Evolutionary conservation across 2,329 filamentous ascomycete species (phyloP).

Genomic region (Penicillium frequentans): DNA sequence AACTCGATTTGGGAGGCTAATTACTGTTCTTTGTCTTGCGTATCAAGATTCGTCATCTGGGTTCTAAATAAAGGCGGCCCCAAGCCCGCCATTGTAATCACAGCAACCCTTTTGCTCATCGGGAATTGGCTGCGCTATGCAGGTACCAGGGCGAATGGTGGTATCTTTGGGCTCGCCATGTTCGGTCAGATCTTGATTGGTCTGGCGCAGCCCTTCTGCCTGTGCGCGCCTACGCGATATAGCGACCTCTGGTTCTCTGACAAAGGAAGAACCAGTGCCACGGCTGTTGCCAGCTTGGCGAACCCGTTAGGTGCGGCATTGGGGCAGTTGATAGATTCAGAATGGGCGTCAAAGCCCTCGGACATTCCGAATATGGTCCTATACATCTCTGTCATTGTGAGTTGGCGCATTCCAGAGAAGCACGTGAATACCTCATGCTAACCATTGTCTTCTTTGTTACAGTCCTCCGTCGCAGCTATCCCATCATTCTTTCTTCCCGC

Average conservation of each 20-base stretch:
- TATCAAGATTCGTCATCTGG: slow-evolving; percentile 62
- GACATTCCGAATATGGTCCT: slow-evolving; percentile 81
- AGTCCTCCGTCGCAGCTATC: slow-evolving; percentile 65
- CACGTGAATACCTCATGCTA: background rate
- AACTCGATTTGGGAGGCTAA: background rate
- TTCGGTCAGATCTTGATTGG: slow-evolving; percentile 89
- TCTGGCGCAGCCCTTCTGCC: slow-evolving; percentile 86
- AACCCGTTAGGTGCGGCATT: slow-evolving; percentile 89
- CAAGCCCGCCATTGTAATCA: slow-evolving; percentile 71
- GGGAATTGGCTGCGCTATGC: slow-evolving; percentile 93
- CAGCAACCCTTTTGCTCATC: slow-evolving; percentile 70
- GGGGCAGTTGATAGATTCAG: slow-evolving; percentile 81
- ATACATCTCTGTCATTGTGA: slow-evolving; percentile 77
- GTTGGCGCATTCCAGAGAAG: slow-evolving; percentile 31
- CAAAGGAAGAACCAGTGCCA: slow-evolving; percentile 79
- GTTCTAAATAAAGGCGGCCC: slow-evolving; percentile 75
- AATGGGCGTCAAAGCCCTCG: slow-evolving; percentile 63
- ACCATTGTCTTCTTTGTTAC: background rate
- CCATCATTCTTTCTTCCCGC: slow-evolving; percentile 81
- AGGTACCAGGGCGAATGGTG: slow-evolving; percentile 59
- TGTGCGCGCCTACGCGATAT: slow-evolving; percentile 85
- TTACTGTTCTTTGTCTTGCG: background rate
- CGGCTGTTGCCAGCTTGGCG: slow-evolving; percentile 78
- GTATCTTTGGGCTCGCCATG: slow-evolving; percentile 75
- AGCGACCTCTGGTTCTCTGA: slow-evolving; percentile 94